phyloP scores from a whole-genome alignment of 2,329 filamentous ascomycete species.

The Diaporthe destruens region DNA sequence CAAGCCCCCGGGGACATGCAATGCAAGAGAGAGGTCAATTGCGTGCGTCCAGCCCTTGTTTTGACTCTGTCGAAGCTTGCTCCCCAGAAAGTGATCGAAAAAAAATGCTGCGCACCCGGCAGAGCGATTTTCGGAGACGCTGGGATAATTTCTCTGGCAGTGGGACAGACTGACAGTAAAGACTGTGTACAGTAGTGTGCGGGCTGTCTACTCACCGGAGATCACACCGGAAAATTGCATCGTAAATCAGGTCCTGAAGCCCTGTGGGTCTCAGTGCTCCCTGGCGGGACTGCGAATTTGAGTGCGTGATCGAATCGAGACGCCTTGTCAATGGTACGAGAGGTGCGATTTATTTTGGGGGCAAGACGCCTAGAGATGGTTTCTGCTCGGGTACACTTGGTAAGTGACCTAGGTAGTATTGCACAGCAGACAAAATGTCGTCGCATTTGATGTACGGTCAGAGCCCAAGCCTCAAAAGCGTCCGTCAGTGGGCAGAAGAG shows the following conservation, averaged over 20 bases:
- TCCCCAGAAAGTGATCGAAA: background rate
- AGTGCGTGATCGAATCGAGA: constrained; percentile 5
- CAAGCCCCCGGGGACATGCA: background rate
- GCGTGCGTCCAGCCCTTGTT: background rate
- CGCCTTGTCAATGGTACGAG: background rate
- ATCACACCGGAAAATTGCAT: constrained; percentile 26
- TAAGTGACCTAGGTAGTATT: background rate
- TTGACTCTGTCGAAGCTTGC: background rate
- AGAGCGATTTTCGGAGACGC: background rate
- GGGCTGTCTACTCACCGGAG: background rate
- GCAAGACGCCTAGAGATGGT: background rate
- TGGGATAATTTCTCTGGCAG: background rate
- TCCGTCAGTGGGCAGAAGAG: constrained; percentile 12
- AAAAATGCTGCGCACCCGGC: background rate
- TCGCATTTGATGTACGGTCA: background rate
- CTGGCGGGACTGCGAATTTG: constrained; percentile 31
- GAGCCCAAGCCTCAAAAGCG: constrained; percentile 7
- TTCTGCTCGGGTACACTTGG: too few species aligned
- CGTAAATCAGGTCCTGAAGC: constrained; percentile 6
- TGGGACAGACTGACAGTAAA: background rate
- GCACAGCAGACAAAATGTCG: background rate
- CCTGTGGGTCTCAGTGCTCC: background rate
- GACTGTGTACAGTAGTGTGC: background rate
- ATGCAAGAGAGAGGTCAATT: background rate
- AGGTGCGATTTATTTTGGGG: background rate